Conservation (phyloP, 169 alveolate species). For the Cryptosporidium muris region DNA sequence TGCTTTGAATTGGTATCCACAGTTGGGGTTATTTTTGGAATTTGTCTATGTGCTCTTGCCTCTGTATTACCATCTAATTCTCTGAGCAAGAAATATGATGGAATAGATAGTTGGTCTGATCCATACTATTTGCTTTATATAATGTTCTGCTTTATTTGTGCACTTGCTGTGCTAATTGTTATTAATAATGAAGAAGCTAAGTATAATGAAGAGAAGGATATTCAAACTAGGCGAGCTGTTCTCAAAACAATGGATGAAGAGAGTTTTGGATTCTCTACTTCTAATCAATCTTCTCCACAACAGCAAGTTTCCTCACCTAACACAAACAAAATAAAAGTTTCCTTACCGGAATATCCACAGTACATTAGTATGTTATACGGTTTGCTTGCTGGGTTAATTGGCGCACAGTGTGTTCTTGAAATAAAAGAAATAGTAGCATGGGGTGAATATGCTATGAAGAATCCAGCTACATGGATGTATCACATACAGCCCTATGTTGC, state of each 20-base stretch:
- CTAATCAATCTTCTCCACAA: constrained; percentile 12
- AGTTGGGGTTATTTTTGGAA: constrained; percentile 81
- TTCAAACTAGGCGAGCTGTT: constrained; percentile 72
- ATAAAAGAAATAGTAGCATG: constrained; percentile 84
- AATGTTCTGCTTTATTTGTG: constrained; percentile 76
- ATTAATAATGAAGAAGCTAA: constrained; percentile 78
- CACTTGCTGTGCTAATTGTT: constrained; percentile 79
- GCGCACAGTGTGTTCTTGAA: constrained; percentile 85
- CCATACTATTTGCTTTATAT: constrained; percentile 83
- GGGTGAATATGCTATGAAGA: constrained; percentile 66
- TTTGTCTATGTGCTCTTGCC: constrained; percentile 83
- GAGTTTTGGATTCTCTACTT: constrained; percentile 1
- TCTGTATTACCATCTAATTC: constrained; percentile 77
- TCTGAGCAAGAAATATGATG: constrained; percentile 68
- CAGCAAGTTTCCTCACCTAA: constrained; percentile 18
- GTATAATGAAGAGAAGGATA: constrained; percentile 74
- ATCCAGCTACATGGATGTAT: constrained; percentile 65
- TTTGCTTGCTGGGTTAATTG: constrained; percentile 83
- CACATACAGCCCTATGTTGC: constrained; percentile 82
- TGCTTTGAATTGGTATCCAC: constrained; percentile 81
- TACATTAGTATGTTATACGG: constrained; percentile 81
- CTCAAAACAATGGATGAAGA: constrained; percentile 72
- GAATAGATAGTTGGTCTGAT: constrained; percentile 82
- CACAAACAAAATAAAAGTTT: constrained; percentile 53
- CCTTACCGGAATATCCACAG: constrained; percentile 74